Evolutionary conservation across 2,329 filamentous ascomycete species (phyloP).

Genomic region (Trichophyton simii): DNA sequence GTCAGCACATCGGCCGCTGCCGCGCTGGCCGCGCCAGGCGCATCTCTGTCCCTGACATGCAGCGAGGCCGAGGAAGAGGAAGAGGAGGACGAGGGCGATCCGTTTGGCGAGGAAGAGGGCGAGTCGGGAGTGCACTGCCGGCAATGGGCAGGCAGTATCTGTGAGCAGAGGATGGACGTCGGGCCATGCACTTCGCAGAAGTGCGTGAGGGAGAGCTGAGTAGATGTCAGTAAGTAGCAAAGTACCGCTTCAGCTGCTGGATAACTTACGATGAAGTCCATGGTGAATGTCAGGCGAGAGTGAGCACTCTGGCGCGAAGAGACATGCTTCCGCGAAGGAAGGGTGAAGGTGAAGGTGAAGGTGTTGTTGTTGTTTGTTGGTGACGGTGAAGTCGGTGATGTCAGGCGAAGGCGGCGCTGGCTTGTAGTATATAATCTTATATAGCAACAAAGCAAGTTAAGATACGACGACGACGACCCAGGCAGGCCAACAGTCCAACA

Average conservation of each 20-base stretch:
- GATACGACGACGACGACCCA: too few species aligned
- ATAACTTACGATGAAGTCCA: slow-evolving; percentile 36
- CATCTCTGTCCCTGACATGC: slow-evolving; percentile 10
- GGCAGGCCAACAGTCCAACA: background rate
- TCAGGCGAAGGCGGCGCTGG: background rate
- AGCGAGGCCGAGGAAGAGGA: slow-evolving; percentile 1
- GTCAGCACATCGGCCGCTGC: background rate
- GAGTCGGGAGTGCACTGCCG: slow-evolving; percentile 37
- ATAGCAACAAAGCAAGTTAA: background rate
- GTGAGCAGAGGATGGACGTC: slow-evolving; percentile 50
- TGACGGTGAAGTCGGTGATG: background rate
- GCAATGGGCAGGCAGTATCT: slow-evolving; percentile 44
- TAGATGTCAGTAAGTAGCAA: background rate
- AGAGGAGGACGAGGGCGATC: slow-evolving; percentile 19
- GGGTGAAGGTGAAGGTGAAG: background rate
- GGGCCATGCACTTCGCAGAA: slow-evolving; percentile 52
- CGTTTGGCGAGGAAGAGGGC: slow-evolving; percentile 30
- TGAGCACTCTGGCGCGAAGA: background rate
- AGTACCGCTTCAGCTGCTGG: too few species aligned
- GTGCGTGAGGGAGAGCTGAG: slow-evolving; percentile 48
- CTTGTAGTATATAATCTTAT: too few species aligned
- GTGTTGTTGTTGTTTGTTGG: background rate
- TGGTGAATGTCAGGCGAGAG: slow-evolving; percentile 11
- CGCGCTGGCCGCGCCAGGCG: background rate
- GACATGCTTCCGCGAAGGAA: background rate